phyloP scores from a whole-genome alignment of 1,284 basidiomycete species.

The Puccinia hordei region DNA sequence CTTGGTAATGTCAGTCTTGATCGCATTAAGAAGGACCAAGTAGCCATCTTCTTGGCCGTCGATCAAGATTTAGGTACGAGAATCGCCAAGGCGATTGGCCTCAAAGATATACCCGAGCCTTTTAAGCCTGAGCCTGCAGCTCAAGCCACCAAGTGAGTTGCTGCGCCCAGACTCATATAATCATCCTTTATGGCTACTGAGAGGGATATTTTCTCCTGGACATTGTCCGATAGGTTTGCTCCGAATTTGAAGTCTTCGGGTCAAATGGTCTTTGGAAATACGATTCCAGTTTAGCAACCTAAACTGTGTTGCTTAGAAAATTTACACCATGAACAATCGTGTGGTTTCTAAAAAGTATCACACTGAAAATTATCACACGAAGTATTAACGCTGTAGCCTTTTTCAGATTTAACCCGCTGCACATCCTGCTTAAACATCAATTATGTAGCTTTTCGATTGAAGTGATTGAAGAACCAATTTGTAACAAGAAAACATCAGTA shows the following conservation, averaged over 20 bases:
- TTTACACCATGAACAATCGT: neutral
- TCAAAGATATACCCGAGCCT: constrained; percentile 65
- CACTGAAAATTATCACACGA: too few species aligned
- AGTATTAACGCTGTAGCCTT: too few species aligned
- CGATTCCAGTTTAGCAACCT: constrained; percentile 1
- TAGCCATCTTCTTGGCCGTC: constrained; percentile 77
- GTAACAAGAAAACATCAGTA: too few species aligned
- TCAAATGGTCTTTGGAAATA: constrained; percentile 42
- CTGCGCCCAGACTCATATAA: neutral
- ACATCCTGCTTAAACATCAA: too few species aligned
- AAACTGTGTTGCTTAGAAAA: neutral
- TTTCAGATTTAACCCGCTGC: too few species aligned
- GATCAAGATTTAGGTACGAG: constrained; percentile 72
- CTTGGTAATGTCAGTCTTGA: constrained; percentile 65
- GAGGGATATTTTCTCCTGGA: neutral
- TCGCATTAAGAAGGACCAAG: constrained; percentile 60
- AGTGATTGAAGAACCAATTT: too few species aligned
- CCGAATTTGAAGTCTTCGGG: constrained; percentile 41
- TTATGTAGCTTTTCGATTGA: too few species aligned
- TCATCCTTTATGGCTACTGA: neutral
- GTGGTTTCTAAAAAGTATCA: too few species aligned
- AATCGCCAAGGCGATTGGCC: constrained; percentile 72
- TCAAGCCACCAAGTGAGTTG: constrained; percentile 40
- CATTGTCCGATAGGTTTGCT: constrained; percentile 25
- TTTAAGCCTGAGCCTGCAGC: constrained; percentile 68